Conservation (phyloP, 2,329 filamentous ascomycete species). For the Teratosphaeria zuluensis region DNA sequence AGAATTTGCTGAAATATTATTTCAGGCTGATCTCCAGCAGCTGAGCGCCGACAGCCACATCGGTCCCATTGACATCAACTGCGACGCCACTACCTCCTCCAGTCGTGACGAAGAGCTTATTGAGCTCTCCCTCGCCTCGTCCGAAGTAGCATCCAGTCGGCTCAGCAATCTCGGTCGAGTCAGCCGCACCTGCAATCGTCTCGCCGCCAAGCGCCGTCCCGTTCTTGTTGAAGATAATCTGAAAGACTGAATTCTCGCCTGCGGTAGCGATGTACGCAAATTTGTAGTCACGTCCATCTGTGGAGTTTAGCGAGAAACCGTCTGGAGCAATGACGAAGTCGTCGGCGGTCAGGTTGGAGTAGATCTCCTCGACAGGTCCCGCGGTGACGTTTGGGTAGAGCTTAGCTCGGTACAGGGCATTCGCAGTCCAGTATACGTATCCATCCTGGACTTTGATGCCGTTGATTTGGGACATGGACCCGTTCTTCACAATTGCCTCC, state of each 20-base stretch:
- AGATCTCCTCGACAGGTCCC: neutral
- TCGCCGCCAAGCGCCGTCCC: neutral
- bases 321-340: neutral
- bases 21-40: neutral
- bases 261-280: neutral
- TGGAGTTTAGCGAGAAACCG: neutral
- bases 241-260: neutral
- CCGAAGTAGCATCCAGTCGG: neutral
- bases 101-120: neutral
- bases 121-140: neutral
- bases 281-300: neutral
- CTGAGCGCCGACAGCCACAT: neutral
- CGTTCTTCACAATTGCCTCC: neutral
- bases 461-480: neutral
- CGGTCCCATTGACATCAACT: neutral
- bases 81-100: neutral
- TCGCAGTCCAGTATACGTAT: neutral
- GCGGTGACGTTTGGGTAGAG: neutral
- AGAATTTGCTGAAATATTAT: neutral
- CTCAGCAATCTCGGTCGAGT: neutral
- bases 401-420: neutral
- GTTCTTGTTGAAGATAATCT: neutral
- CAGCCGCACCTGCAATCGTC: neutral
- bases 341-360: neutral
- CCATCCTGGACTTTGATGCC: neutral